These are phyloP conservation scores for Aspergillus nomiae DNA, from an alignment of 2,329 filamentous ascomycete species.

Conservation along the genomic window DNA sequence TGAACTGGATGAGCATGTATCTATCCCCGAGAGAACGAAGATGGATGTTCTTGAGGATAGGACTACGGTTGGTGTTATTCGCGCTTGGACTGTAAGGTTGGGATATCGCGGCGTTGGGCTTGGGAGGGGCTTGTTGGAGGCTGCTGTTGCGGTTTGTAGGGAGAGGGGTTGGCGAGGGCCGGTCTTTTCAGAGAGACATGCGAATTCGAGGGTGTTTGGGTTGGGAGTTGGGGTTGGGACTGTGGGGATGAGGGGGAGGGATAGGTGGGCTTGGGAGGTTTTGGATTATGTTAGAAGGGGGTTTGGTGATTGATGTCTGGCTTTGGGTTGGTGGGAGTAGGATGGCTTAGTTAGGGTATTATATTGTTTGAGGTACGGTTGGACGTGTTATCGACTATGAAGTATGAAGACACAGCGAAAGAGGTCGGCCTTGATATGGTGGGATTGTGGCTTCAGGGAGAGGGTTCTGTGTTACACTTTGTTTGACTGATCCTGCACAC, in stretches of 20 bases:
- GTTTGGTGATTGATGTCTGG: no score
- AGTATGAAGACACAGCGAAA: no score
- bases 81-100: slow-evolving; percentile 77
- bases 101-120: slow-evolving; percentile 71
- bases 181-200: slow-evolving; percentile 68
- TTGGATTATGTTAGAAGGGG: not conserved
- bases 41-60: no score
- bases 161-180: slow-evolving; percentile 69
- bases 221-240: not conserved
- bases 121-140: slow-evolving; percentile 70
- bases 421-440: no score
- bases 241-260: not conserved
- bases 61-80: slow-evolving; percentile 54
- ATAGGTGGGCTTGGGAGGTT: not conserved
- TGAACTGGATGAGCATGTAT: not conserved
- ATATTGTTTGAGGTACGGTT: no score
- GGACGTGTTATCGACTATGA: no score
- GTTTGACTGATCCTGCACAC: no score
- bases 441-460: no score
- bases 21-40: not conserved
- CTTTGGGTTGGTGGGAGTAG: no score
- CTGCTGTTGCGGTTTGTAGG: slow-evolving; percentile 68
- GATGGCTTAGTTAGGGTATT: no score
- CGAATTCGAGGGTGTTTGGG: not conserved
- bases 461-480: no score